Conservation (phyloP, 139 green algal species). For the Chlamydomonas eustigma region DNA sequence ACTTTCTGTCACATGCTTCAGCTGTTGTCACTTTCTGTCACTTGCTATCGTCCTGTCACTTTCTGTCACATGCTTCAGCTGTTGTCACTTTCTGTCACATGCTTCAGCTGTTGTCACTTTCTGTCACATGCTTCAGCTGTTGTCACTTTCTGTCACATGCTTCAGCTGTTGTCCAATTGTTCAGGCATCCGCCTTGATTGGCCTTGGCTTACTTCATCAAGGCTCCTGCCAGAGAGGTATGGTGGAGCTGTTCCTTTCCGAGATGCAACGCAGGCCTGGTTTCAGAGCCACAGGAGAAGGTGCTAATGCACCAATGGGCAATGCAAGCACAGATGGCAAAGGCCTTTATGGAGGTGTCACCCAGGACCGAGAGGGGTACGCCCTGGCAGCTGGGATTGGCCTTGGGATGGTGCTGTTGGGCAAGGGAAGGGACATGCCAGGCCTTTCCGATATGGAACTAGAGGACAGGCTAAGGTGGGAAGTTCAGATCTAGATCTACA, state of each 20-base stretch:
- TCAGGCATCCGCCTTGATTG: conserved; percentile 78
- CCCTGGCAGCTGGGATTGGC: conserved; percentile 82
- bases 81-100: background rate
- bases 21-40: background rate
- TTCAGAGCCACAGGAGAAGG: conserved; percentile 9
- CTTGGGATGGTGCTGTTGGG: conserved; percentile 82
- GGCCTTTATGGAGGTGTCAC: conserved; percentile 22
- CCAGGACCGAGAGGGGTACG: conserved; percentile 82
- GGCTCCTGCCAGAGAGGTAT: conserved; percentile 82
- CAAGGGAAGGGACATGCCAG: conserved; percentile 37
- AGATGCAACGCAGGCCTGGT: conserved; percentile 77
- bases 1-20: background rate
- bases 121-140: background rate
- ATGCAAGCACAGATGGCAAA: conserved; percentile 2
- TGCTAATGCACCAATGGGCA: background rate
- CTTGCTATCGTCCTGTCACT: background rate
- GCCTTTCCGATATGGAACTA: conserved; percentile 62
- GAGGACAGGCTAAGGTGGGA: conserved; percentile 31
- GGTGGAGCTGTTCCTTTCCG: conserved; percentile 81
- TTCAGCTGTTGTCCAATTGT: background rate
- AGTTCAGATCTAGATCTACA: background rate
- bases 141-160: background rate
- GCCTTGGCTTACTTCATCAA: conserved; percentile 86
- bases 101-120: background rate
- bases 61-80: background rate